Base-by-base conservation (phyloP, 163 green algal genomes). In the Chlorella variabilis region DNA sequence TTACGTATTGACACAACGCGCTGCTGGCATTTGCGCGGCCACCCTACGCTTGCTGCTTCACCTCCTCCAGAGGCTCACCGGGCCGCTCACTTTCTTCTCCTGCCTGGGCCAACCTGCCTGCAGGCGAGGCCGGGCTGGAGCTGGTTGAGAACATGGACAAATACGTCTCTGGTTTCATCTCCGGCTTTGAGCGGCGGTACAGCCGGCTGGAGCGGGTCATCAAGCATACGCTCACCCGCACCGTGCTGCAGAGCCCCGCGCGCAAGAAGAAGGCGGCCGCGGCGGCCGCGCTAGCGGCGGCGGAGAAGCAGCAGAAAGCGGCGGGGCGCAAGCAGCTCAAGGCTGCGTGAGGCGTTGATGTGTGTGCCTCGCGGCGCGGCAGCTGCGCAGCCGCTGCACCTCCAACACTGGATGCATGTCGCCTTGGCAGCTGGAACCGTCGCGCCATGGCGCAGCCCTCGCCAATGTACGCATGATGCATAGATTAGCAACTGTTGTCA, bases 131-230 rank as follows among this genome's bases (percentile, higher is more conserved):
- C 15, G 86, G 87, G 25, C 38, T 80, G 61, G 89, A 94, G 78
- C 77, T 95, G 31, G 85, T 89, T 3, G 66, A 91, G 29, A 89
- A 91, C 82, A 87, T 91, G 80, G 91, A 95, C 87, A 89, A 83
- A 82, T 88, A 87, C 39, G 83, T 94, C 3, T 86, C 66, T 20
- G 87, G 88, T 77, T 94, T 93, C 77, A 93, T 96, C 82, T 77
- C 75, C 23, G 71, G 65, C 76, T 94, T 94, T 70, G 93, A 96
- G 84, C 84, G 67, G 13, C 38, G 74, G 39, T 90, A 90, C 76
- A 70, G 59, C 27, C 69, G 81, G 59, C 77, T 90, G 45, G 86
- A 90, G 54, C 76, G 76, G 34, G 75, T 54, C 4, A 81, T 90
- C 48, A 82, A 82, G 51, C 42, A 62, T 63, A 78, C 74, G 4